Conservation (phyloP, 805 yeast species). For the Hanseniaspora thailandica region DNA sequence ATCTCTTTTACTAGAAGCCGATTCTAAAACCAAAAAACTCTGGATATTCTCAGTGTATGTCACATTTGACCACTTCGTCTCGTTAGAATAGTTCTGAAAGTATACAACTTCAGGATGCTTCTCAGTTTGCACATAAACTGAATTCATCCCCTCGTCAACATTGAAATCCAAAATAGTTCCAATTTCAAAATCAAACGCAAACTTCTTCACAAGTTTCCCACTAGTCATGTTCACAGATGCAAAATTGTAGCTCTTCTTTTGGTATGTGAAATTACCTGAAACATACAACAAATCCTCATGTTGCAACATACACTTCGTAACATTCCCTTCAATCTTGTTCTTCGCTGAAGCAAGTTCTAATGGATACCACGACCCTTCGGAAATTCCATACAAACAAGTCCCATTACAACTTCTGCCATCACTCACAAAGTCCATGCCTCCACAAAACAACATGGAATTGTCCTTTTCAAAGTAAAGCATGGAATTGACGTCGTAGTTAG, state of each 20-base stretch:
- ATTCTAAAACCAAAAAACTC: background rate
- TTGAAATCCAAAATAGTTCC: constrained; percentile 16
- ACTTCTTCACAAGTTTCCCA: constrained; percentile 7
- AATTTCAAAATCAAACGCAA: background rate
- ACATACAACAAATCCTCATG: constrained; percentile 31
- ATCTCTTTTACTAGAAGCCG: background rate
- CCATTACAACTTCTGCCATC: constrained; percentile 43
- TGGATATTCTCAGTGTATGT: background rate
- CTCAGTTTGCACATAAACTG: constrained; percentile 39
- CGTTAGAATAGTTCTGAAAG: constrained; percentile 12
- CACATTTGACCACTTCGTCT: constrained; percentile 1
- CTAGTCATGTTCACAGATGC: constrained; percentile 40
- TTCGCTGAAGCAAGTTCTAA: constrained; percentile 16
- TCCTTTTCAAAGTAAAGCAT: constrained; percentile 34
- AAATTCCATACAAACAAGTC: constrained; percentile 54
- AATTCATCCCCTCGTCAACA: constrained; percentile 21
- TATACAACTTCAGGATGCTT: constrained; percentile 34
- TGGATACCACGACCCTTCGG: constrained; percentile 42
- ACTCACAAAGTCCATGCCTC: constrained; percentile 43
- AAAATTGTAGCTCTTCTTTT: constrained; percentile 12
- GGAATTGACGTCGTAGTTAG: constrained; percentile 31
- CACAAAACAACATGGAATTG: constrained; percentile 47
- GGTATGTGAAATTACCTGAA: constrained; percentile 42
- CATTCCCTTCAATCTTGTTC: constrained; percentile 37
- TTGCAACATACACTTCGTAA: constrained; percentile 43